Evolutionary conservation across 768 basidiomycete genomes (phyloP), one percentile per base, ranked within the genome.

Genomic region (Trametes cinnabarina): DNA sequence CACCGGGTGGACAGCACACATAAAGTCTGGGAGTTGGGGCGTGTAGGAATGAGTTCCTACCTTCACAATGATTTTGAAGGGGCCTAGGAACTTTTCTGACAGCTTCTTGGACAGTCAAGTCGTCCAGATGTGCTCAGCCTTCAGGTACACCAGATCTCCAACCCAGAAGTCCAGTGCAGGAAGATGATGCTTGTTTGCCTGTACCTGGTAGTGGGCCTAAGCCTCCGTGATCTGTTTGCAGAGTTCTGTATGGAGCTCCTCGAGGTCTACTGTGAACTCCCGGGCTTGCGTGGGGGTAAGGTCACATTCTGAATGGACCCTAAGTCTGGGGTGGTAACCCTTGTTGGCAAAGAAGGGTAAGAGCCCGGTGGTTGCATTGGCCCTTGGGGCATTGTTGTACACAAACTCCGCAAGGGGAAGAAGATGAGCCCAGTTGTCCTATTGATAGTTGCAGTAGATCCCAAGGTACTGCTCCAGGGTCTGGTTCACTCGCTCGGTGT

Each of bases 401-500:
- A 60, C 41, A 37, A 77, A 76, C 44, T 73, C 68, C 0, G 74
- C 72, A 0, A 72, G 34, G 0, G 72, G 41, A 32, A 40, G 39
- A 15, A 40, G 39, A 6, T 40, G 7, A 15, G 39, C 10, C 39
- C 39, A 40, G 3, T 40, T 40, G 39, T 40, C 39, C 39, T 40
- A 15, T 15, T 40, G 39, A 15, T 40, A 40, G 39, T 40, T 40
- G 47, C n/a, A 20, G 32, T 49, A 49, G n/a, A 49, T 34, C 19
- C 68, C 67, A 6, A 81, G 67, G 54, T 76, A 76, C 2, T 32
- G 30, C 30, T 32, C 30, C 30, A 32, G 30, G 12, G 30, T 32
- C 30, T 32, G 30, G 30, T 0, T 66, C 60, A 64, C 65, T n/a
- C 69, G 60, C 63, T 77, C 76, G 0, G 73, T 75, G 19, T 66